Percentiles rank a stretch among this genome's conserved stretches.
Evolutionary conservation across 2,329 filamentous ascomycete genomes (phyloP).

Genomic region (Bipolaris gigantea): DNA sequence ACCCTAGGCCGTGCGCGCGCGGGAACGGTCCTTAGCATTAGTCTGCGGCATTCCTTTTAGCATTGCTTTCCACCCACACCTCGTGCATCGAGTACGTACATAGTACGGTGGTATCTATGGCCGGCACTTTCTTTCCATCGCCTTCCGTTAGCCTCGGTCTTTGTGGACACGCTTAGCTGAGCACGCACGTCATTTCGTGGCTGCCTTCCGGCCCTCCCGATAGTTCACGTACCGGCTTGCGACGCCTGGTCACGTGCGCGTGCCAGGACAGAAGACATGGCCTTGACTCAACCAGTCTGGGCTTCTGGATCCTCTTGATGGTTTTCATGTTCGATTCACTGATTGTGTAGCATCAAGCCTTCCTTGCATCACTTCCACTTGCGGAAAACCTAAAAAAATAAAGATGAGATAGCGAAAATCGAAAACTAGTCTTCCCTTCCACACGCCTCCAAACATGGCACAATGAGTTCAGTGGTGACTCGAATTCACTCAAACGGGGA

Average conservation of each 20-base stretch:
- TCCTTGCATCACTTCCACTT: neutral
- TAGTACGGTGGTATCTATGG: no score
- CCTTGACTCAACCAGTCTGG: neutral
- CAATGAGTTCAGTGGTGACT: no score
- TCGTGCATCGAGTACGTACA: no score
- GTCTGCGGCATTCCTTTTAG: constrained; percentile 5
- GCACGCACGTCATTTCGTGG: neutral
- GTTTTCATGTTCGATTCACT: no score
- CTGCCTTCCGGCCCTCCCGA: constrained; percentile 1
- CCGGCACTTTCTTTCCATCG: neutral
- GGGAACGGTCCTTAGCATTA: constrained; percentile 13
- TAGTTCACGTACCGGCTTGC: neutral
- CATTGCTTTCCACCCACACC: neutral
- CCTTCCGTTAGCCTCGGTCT: neutral
- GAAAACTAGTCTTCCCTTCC: no score
- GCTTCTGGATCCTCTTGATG: neutral
- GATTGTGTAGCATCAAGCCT: neutral
- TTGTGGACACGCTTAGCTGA: neutral
- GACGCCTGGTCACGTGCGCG: neutral
- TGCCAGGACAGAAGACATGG: neutral
- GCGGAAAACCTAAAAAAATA: neutral
- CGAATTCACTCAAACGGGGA: no score
- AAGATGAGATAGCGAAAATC: neutral
- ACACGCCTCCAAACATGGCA: neutral
- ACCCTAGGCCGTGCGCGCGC: constrained; percentile 16